Evolutionary conservation across 2,329 filamentous ascomycete species (phyloP), one percentile per base, ranked within the genome.

Genomic region (Colletotrichum simmondsii): DNA sequence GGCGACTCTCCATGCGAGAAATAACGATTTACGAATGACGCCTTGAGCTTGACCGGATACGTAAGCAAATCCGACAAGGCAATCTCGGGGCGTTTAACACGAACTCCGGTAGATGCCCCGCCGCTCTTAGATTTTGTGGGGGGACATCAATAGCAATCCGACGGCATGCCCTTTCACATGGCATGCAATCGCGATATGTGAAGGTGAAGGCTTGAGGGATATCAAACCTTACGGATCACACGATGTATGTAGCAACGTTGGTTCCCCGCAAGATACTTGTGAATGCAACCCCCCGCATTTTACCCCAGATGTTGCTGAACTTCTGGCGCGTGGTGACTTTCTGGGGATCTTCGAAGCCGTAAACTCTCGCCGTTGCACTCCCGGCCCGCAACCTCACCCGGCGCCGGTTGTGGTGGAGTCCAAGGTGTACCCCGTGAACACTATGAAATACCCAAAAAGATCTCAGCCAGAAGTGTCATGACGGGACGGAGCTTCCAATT

Each of bases 321-420:
- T 49, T 49, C 46, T 67, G 46, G 16, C 16, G 37, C 37, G 37
- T 19, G 6, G 66, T 57, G n/a, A 49, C 32, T 57, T 37, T 56
- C 37, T 12, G 24, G 56, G 49, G 37, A 32, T 61, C 26, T 19
- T 12, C 22, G 5, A 28, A 8, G 6, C 16, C 24, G 19, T 14
- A 0, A 54, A 58, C 30, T 26, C 32, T 22, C 28, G 1, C 19
- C 37, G 2, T 66, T 42, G 32, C 32, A 37, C 46, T 5, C 19
- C 12, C 63, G 68, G 63, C 30, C 68, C 68, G 62, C n/a, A 46
- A 67, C 57, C 35, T 67, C 3, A 11, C 26, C 68, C 46, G 68
- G 26, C 5, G 49, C 63, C 56, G 68, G 35, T 8, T 16, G 22
- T 35, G 46, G 22, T 49, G 46, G 11, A 37, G 14, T 3, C 11